Evolutionary conservation across 2,329 filamentous ascomycete species (phyloP).

Genomic region (Xenoacremonium recifei): DNA sequence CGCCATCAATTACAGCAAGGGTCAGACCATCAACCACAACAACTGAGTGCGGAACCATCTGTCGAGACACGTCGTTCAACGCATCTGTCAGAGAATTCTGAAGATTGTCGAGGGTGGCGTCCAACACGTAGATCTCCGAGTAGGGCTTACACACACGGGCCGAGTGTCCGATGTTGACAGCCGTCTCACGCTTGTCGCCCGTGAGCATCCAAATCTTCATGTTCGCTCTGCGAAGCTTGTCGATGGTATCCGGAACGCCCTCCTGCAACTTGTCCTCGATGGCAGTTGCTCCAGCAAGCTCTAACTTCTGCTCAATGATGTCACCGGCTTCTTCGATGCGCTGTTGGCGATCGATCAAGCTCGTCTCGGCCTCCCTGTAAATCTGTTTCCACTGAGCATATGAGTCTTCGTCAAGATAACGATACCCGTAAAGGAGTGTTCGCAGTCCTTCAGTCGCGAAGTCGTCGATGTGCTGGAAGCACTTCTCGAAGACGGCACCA

Average conservation of each 20-base stretch:
- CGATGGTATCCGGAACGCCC: conserved; percentile 88
- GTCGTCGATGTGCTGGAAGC: conserved; percentile 84
- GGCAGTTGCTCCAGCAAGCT: conserved; percentile 82
- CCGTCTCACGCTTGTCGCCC: conserved; percentile 88
- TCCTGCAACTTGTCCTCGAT: conserved; percentile 93
- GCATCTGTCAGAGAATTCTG: conserved; percentile 65
- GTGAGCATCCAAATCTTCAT: conserved; percentile 98
- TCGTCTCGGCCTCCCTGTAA: conserved; percentile 80
- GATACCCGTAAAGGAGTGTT: conserved; percentile 81
- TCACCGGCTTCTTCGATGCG: conserved; percentile 80
- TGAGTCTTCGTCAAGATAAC: conserved; percentile 71
- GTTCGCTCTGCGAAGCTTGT: conserved; percentile 81
- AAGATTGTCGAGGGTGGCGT: conserved; percentile 62
- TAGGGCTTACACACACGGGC: conserved; percentile 71
- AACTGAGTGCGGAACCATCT: conserved; percentile 76
- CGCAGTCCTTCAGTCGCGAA: conserved; percentile 87
- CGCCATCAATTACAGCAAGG: conserved; percentile 67
- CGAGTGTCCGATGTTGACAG: conserved; percentile 88
- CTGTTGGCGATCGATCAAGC: conserved; percentile 74
- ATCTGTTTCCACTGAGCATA: conserved; percentile 75
- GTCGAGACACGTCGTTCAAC: conserved; percentile 64
- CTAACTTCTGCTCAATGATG: conserved; percentile 76
- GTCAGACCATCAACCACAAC: conserved; percentile 82
- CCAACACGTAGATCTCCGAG: conserved; percentile 76
- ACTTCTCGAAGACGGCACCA: conserved; percentile 71